Evolutionary conservation across 2,329 filamentous ascomycete species (phyloP).

Genomic region (Fusarium circinatum): DNA sequence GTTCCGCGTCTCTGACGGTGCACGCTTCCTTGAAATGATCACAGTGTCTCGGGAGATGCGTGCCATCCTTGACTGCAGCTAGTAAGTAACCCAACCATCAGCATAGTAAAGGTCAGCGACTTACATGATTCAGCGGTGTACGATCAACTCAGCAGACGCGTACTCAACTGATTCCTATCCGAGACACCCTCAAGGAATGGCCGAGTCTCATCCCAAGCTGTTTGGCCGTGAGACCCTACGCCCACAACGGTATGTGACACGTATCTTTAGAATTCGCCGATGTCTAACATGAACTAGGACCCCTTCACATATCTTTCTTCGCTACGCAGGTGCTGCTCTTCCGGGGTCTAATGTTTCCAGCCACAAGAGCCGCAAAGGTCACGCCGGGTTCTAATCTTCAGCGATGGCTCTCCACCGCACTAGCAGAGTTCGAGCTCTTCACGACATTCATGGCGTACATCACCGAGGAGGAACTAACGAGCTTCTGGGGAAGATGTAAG

Average conservation of each 20-base stretch:
- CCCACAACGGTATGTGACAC: constrained; percentile 32
- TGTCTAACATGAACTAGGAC: constrained; percentile 40
- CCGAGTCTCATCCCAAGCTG: constrained; percentile 50
- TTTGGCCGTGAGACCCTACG: constrained; percentile 25
- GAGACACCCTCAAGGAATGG: constrained; percentile 50
- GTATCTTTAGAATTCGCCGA: background rate
- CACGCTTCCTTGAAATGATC: constrained; percentile 52
- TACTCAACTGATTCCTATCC: constrained; percentile 41
- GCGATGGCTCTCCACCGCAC: constrained; percentile 49
- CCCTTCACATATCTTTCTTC: constrained; percentile 56
- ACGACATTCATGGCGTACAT: constrained; percentile 51
- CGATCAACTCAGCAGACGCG: constrained; percentile 29
- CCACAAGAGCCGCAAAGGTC: constrained; percentile 53
- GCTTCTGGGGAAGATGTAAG: constrained; percentile 59
- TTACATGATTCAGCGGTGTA: constrained; percentile 20
- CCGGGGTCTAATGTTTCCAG: constrained; percentile 58
- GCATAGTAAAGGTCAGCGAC: background rate
- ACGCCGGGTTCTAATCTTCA: constrained; percentile 50
- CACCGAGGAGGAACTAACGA: constrained; percentile 49
- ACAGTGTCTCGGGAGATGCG: constrained; percentile 47
- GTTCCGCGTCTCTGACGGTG: constrained; percentile 50
- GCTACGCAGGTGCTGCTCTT: constrained; percentile 55
- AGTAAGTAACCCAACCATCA: constrained; percentile 40
- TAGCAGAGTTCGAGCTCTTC: constrained; percentile 52
- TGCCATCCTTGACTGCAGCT: constrained; percentile 49